phyloP scores from a whole-genome alignment of 768 basidiomycete species.

The Kwoniella dejecticola region DNA sequence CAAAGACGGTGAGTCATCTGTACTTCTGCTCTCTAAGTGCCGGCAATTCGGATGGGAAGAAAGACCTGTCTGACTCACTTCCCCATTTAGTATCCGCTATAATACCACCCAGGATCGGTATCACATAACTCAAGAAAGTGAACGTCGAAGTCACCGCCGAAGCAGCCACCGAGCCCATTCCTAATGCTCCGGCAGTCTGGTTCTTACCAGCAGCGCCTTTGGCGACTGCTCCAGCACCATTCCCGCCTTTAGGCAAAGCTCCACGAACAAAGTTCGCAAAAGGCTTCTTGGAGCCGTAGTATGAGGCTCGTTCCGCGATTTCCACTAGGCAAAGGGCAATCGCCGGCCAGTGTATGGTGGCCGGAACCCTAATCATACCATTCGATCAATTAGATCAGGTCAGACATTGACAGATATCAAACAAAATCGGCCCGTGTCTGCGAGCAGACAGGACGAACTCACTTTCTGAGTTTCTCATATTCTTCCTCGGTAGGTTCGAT shows the following conservation, averaged over 20 bases:
- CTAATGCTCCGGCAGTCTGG: slow-evolving; percentile 48
- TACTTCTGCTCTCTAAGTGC: no score
- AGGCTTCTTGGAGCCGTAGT: slow-evolving; percentile 40
- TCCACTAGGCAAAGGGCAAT: slow-evolving; percentile 56
- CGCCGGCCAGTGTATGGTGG: slow-evolving; percentile 31
- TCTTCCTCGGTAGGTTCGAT: slow-evolving; percentile 34
- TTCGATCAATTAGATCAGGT: background rate
- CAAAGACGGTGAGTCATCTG: no score
- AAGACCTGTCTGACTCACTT: slow-evolving; percentile 9
- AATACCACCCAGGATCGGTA: slow-evolving; percentile 52
- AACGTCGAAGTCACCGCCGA: slow-evolving; percentile 40
- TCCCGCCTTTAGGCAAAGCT: slow-evolving; percentile 46
- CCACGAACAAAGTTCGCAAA: slow-evolving; percentile 37
- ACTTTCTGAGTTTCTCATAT: slow-evolving; percentile 33
- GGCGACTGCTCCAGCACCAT: slow-evolving; percentile 49
- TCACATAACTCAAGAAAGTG: slow-evolving; percentile 49
- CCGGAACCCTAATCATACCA: slow-evolving; percentile 16
- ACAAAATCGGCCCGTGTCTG: no score
- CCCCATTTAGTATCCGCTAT: slow-evolving; percentile 54
- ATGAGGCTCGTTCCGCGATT: slow-evolving; percentile 53
- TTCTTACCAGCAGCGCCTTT: slow-evolving; percentile 32
- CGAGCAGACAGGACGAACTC: no score
- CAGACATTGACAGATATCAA: no score
- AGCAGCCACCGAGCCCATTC: slow-evolving; percentile 41
- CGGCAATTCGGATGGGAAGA: no score